Percentiles rank a stretch among this genome's conserved stretches.
These are phyloP conservation scores for Blastobotrys terrestris DNA, from an alignment of 805 yeast species.

Conservation along the genomic window DNA sequence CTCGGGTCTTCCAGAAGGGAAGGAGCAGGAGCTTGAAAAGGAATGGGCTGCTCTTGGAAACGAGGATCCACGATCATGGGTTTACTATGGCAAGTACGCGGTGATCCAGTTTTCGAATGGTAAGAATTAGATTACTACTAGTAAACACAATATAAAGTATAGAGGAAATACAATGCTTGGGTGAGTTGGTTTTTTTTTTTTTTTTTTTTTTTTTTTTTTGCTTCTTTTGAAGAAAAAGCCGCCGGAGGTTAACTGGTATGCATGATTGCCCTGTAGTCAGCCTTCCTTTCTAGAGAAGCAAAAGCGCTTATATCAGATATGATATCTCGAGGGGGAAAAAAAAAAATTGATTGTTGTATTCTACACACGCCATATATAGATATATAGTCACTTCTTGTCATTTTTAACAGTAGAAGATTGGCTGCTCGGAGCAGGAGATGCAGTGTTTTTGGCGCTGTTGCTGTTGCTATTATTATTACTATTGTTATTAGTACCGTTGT, in stretches of 20 bases:
- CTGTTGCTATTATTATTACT: conserved; percentile 1
- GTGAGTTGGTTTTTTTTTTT: background rate
- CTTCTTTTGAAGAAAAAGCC: no score
- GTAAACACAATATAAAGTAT: no score
- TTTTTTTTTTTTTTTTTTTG: no score
- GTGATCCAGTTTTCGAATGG: conserved; percentile 61
- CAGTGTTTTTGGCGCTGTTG: background rate
- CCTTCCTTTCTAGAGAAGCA: no score
- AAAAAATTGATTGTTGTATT: background rate
- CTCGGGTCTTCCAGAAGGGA: conserved; percentile 70
- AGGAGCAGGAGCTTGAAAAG: conserved; percentile 58
- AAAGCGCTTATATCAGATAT: no score
- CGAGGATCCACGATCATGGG: conserved; percentile 72
- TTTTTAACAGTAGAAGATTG: background rate
- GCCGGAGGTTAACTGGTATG: no score
- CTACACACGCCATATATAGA: background rate
- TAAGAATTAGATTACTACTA: background rate
- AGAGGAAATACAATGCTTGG: background rate
- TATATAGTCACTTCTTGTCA: background rate
- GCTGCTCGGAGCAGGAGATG: background rate
- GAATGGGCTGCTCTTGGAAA: conserved; percentile 54
- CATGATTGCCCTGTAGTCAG: no score
- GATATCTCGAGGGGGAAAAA: background rate
- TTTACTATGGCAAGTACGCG: conserved; percentile 88
- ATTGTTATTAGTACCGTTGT: conserved; percentile 31